Base-by-base conservation (phyloP, 2,329 filamentous ascomycete genomes). In the Leptographium radiaticola region DNA sequence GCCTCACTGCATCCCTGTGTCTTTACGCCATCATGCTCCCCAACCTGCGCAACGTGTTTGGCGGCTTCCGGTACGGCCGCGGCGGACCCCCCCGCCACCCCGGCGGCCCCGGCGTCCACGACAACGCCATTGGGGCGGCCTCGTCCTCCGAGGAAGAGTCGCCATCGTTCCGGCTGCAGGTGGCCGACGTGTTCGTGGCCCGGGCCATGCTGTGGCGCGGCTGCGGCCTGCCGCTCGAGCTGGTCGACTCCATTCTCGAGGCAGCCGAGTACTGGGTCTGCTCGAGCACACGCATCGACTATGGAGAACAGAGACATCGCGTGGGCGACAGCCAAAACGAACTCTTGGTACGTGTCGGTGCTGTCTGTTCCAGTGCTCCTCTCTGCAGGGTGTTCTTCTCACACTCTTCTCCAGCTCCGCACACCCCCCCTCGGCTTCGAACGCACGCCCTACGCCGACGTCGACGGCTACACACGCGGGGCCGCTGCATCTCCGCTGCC, bases 231-330 rank as follows among this genome's bases (percentile, higher is more conserved):
- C 80, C 81, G 0, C 63, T 69, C 2, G 80, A 83, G 56, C 56
- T 84, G 0, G 67, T 80, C 40, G 74, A 83, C 60, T 62, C 65
- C 47, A 72, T 84, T 47, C 64, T 83, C 53, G 80, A 84, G 60
- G 63, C 69, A 33, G 81, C 79, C 53, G 79, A 83, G 64, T 84
- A 83, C 64, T 84, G 81, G 80, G 74, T 74, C 15, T 75, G 75
- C 58, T 72, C 74, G 1, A 65, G 67, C 1, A 61, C 66, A 11
- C 64, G 64, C 13, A 56, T 67, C 46, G 62, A 66, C 49, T 67
- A 61, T 34, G 7, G 11, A 34, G 33, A 11, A 11, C 33, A n/a
- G n/a, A n/a, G n/a, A n/a, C n/a, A n/a, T n/a, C n/a, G n/a, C n/a
- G n/a, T n/a, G n/a, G n/a, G n/a, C n/a, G n/a, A n/a, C n/a, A n/a